phyloP scores from a whole-genome alignment of 106 monocot species.

The Dendrobium chrysotoxum region DNA sequence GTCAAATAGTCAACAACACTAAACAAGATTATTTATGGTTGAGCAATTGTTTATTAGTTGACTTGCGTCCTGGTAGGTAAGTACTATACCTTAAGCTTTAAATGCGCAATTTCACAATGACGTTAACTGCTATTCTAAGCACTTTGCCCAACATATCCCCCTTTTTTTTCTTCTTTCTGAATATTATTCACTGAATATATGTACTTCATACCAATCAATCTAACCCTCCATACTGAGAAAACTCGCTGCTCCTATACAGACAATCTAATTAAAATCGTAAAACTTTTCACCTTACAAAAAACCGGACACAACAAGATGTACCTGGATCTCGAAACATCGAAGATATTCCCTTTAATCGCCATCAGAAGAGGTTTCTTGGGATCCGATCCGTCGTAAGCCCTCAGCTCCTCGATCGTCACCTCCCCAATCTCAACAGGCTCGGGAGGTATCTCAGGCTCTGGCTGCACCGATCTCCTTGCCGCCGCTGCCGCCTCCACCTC shows the following conservation, averaged over 20 bases:
- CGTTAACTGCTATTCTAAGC: not conserved
- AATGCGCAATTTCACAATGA: not conserved
- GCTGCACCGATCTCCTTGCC: not conserved
- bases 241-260: not conserved
- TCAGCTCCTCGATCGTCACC: constrained; percentile 57
- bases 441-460: constrained; percentile 11
- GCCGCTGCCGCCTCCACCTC: constrained; percentile 1
- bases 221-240: not conserved
- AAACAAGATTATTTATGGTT: not conserved
- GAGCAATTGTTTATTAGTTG: not conserved
- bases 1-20: not conserved
- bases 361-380: constrained; percentile 66
- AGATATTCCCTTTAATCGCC: constrained; percentile 77
- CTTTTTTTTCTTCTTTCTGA: not conserved
- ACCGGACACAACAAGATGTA: constrained; percentile 6
- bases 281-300: not conserved
- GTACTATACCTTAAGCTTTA: not conserved
- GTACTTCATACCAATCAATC: not conserved
- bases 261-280: not conserved
- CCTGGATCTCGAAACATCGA: constrained; percentile 65
- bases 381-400: constrained; percentile 66
- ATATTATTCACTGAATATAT: no score
- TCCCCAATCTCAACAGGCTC: constrained; percentile 60
- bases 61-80: not conserved
- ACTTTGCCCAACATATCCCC: not conserved